Evolutionary conservation across 805 yeast species (phyloP).

Genomic region (Kurtzmaniella cleridarum): DNA sequence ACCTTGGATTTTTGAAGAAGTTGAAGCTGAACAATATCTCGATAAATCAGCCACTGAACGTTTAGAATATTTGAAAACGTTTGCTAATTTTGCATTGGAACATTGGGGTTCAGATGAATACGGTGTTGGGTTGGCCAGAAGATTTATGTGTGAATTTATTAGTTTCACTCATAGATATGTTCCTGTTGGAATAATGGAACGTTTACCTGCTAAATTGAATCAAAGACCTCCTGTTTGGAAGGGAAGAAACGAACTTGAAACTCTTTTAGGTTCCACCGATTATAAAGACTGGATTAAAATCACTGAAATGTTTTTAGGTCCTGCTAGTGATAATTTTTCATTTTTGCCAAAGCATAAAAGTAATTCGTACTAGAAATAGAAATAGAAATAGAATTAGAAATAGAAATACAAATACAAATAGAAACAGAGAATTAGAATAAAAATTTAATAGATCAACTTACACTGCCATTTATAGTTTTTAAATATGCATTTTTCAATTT

Average conservation of each 20-base stretch:
- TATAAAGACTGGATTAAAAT: slow-evolving; percentile 94
- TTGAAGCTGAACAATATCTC: slow-evolving; percentile 80
- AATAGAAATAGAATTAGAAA: slow-evolving; percentile 5
- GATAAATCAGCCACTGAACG: slow-evolving; percentile 92
- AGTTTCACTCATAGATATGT: slow-evolving; percentile 92
- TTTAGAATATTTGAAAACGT: slow-evolving; percentile 64
- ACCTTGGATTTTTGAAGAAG: slow-evolving; percentile 98
- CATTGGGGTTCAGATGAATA: slow-evolving; percentile 98
- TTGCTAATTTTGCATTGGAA: slow-evolving; percentile 75
- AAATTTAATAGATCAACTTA: neutral
- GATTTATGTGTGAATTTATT: slow-evolving; percentile 90
- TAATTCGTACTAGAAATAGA: slow-evolving; percentile 48
- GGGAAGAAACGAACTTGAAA: slow-evolving; percentile 91
- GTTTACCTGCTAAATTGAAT: slow-evolving; percentile 81
- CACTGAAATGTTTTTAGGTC: slow-evolving; percentile 92
- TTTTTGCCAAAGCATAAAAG: slow-evolving; percentile 95
- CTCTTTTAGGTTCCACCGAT: slow-evolving; percentile 78
- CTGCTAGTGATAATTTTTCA: slow-evolving; percentile 65
- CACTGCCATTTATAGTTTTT: neutral
- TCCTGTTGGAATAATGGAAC: slow-evolving; percentile 89
- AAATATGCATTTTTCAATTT: too few relatives aligned
- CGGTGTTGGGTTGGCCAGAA: slow-evolving; percentile 82
- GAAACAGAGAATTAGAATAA: neutral
- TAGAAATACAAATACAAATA: slow-evolving; percentile 1
- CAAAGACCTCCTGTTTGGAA: slow-evolving; percentile 92